Base-by-base conservation (phyloP, 306 rosid genomes). In the Cicer bijugum region DNA sequence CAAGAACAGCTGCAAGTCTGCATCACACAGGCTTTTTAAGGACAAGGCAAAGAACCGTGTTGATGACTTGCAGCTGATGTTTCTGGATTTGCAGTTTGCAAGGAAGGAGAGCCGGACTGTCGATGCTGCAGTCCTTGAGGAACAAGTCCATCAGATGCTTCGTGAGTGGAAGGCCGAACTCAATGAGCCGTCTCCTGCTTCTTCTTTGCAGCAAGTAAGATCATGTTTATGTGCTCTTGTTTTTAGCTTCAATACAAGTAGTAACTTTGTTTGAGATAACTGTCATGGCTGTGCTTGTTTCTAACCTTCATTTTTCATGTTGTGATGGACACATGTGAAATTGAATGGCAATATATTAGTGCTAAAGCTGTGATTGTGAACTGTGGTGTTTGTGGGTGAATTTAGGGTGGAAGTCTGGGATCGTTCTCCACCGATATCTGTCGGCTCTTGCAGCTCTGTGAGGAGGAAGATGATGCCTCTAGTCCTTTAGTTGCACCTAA, bases 151-250 rank as follows among this genome's bases (percentile, higher is more conserved):
- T 86, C 96, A 90, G 88, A 94, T 94, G 99, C 99, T 94, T 75
- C 99, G 97, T 1, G 99, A 94, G 76, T 94, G 99, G 99, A 94
- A 91, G 86, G 71, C 96, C 1, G 99, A 94, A 85, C 99, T 94
- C 67, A 94, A 90, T 17, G 97, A 94, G 80, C 93, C 99, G 47
- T 89, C 99, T 51, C 96, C 97, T 2, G 96, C 97, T 51, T 91
- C 99, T 64, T 94, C 99, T 19, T 81, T 94, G 86, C 97, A 94
- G 84, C 97, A 91, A 84, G 98, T 94, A 69, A 88, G 94, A 83
- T 51, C 69, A 78, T 48, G 35, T 68, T 55, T 20, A 11, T 71
- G 45, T 64, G 38, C 2, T 75, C 37, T 60, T 66, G 9, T 16
- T 66, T 60, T 73, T 79, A 7, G 60, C 19, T 75, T 66, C 43